These are phyloP conservation scores for Russula earlei DNA, from an alignment of 768 basidiomycete genomes.

Conservation along the genomic window DNA sequence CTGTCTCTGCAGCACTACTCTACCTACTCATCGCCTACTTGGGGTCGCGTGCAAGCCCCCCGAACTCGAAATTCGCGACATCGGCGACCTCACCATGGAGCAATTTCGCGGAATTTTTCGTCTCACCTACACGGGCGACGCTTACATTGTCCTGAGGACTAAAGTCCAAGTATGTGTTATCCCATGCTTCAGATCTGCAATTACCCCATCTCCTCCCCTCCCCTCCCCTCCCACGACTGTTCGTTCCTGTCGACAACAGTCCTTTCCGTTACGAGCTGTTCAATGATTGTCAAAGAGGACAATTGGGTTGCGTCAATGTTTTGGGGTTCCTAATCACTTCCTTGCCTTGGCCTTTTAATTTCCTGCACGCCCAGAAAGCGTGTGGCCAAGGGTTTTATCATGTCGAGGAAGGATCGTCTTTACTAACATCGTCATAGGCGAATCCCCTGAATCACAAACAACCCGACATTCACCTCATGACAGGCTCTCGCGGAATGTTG, in stretches of 20 bases:
- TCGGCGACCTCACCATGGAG: conserved; percentile 91
- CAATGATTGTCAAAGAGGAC: too few relatives aligned
- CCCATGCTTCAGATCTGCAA: neutral
- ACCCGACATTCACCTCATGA: conserved; percentile 81
- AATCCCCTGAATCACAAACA: conserved; percentile 93
- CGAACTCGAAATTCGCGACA: conserved; percentile 93
- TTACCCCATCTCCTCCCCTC: neutral
- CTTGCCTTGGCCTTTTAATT: neutral
- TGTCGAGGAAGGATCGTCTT: neutral
- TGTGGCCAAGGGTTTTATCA: neutral
- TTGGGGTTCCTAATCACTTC: neutral
- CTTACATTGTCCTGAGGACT: conserved; percentile 75
- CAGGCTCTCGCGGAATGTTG: conserved; percentile 77
- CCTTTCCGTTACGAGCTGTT: too few relatives aligned
- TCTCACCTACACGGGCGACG: conserved; percentile 90
- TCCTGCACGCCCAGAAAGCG: neutral
- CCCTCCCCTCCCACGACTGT: neutral
- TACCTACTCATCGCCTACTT: neutral
- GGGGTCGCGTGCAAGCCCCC: conserved; percentile 56
- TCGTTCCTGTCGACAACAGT: neutral
- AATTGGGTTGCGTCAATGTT: too few relatives aligned
- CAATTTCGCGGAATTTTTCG: conserved; percentile 97
- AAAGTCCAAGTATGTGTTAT: conserved; percentile 71
- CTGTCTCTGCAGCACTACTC: neutral
- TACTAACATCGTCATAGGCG: conserved; percentile 41